phyloP scores from a whole-genome alignment of 202 grass and related monocot genomes.

The Carex sylvatica region DNA sequence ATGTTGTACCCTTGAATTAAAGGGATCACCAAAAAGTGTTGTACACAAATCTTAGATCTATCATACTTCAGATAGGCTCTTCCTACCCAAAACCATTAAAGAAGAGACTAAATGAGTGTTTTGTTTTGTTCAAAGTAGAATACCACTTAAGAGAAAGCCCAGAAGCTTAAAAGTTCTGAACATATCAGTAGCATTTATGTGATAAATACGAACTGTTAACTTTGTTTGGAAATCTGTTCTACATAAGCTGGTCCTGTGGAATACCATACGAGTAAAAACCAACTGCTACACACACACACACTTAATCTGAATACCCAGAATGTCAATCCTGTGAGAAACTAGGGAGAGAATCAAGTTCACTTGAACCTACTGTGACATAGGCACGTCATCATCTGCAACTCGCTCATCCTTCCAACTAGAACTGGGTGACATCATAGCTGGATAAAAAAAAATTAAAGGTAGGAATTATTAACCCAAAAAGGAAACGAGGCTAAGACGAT shows the following conservation, averaged over 20 bases:
- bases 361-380: constrained; percentile 58
- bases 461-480: constrained; percentile 2
- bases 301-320: neutral
- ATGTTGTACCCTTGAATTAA: neutral
- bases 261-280: neutral
- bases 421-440: constrained; percentile 49
- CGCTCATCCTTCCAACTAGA: constrained; percentile 28
- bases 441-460: constrained; percentile 3
- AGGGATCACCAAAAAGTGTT: neutral
- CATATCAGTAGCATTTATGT: neutral
- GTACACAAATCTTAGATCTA: neutral
- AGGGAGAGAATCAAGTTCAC: neutral
- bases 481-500: neutral
- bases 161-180: neutral
- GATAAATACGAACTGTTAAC: neutral
- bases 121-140: neutral
- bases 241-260: neutral
- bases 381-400: constrained; percentile 37
- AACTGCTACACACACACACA: neutral
- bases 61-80: neutral
- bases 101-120: neutral
- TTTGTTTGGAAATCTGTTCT: neutral
- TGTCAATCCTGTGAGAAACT: neutral
- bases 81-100: constrained; percentile 1
- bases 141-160: neutral